Percentiles rank a stretch among this genome's conserved stretches.
Conservation (phyloP, 2,329 filamentous ascomycete genomes). For the Botrytis hyacinthi region DNA sequence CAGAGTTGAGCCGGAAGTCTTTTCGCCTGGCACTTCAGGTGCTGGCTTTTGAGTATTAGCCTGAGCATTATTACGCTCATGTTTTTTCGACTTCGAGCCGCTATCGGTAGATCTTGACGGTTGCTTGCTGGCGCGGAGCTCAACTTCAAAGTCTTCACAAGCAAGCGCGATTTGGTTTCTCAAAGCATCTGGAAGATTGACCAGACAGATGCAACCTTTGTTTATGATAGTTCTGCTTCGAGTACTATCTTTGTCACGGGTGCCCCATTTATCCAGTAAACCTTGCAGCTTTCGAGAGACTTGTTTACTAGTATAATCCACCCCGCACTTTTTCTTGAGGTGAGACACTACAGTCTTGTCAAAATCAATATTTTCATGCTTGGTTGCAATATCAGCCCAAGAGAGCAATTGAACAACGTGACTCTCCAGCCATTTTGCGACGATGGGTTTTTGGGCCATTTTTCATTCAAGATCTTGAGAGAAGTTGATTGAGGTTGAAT, state of each 20-base stretch:
- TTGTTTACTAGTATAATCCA: background rate
- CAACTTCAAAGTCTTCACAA: background rate
- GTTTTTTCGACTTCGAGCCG: background rate
- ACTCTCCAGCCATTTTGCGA: background rate
- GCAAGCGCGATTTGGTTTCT: background rate
- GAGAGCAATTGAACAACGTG: background rate
- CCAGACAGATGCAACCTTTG: background rate
- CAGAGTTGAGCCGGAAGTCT: background rate
- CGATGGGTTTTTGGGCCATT: background rate
- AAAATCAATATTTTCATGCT: background rate
- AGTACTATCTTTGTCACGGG: background rate
- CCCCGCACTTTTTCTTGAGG: background rate
- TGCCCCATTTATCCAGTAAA: background rate
- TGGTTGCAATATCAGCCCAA: slow-evolving; percentile 1
- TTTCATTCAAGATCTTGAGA: background rate
- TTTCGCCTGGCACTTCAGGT: background rate
- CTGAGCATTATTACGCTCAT: background rate
- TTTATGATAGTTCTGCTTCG: background rate
- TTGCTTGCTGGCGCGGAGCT: background rate
- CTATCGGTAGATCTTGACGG: background rate
- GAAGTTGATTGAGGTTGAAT: background rate
- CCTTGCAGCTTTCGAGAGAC: background rate
- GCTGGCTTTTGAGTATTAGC: background rate
- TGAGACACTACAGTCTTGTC: slow-evolving; percentile 2
- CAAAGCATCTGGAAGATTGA: background rate